phyloP scores from a whole-genome alignment of 495 filamentous ascomycete genomes.

The Neurospora sp. region DNA sequence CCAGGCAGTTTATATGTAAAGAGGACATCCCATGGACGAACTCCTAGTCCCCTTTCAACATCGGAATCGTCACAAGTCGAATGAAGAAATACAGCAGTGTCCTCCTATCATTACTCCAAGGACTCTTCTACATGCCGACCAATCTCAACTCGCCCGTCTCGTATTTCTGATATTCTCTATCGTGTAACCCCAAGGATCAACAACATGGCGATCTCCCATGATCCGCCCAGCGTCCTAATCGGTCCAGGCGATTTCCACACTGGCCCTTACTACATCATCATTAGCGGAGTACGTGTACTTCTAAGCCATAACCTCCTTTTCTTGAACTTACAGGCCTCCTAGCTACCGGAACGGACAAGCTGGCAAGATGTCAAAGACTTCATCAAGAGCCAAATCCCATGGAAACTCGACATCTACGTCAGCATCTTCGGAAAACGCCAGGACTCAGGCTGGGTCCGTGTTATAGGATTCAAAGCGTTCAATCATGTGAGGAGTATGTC shows the following conservation, averaged over 20 bases:
- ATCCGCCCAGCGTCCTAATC: background rate
- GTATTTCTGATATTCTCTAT: background rate
- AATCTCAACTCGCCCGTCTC: background rate
- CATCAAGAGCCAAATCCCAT: background rate
- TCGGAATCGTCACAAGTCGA: background rate
- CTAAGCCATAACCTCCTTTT: background rate
- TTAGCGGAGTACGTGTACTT: background rate
- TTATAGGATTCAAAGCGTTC: slow-evolving; percentile 1
- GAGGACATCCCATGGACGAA: background rate
- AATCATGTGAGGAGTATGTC: slow-evolving; percentile 2
- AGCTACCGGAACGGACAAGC: background rate
- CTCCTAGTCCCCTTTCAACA: background rate
- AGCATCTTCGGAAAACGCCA: background rate
- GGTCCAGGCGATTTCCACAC: background rate
- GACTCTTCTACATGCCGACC: background rate
- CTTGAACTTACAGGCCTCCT: background rate
- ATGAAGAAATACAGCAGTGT: background rate
- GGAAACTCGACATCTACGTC: slow-evolving; percentile 4
- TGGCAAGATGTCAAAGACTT: slow-evolving; percentile 6
- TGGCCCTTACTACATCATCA: slow-evolving; percentile 7
- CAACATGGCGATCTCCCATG: background rate
- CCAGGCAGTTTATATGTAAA: background rate
- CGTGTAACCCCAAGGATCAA: background rate
- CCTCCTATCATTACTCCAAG: background rate
- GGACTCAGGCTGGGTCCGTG: slow-evolving; percentile 7